Percentiles rank a stretch among this genome's conserved stretches.
phyloP scores from a whole-genome alignment of 1,139 yeast species.

The Saccharomycopsis phalli region DNA sequence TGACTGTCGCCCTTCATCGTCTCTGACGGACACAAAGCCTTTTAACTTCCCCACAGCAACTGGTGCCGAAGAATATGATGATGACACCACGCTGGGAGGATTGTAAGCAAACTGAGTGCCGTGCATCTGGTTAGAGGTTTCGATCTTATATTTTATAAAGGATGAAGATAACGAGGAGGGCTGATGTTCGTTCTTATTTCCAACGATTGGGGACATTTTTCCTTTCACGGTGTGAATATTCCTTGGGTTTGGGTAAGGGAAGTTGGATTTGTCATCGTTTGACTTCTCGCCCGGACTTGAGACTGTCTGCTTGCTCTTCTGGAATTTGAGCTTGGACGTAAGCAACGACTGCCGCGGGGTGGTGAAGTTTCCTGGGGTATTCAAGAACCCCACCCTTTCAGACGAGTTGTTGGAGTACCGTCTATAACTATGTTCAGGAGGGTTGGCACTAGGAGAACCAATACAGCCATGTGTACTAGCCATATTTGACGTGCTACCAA shows the following conservation, averaged over 20 bases:
- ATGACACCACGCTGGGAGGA: conserved; percentile 14
- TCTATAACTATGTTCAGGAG: conserved; percentile 18
- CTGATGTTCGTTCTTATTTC: background rate
- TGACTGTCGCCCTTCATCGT: background rate
- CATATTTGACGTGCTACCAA: conserved; percentile 6
- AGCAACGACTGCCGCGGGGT: conserved; percentile 22
- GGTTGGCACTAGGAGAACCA: conserved; percentile 19
- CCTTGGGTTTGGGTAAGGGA: conserved; percentile 21
- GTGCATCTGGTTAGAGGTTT: background rate
- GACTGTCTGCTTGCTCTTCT: conserved; percentile 26
- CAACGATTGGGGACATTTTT: conserved; percentile 8
- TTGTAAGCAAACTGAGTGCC: conserved; percentile 7
- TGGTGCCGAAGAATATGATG: conserved; percentile 14
- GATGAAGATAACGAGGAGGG: conserved; percentile 5
- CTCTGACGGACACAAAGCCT: conserved; percentile 11
- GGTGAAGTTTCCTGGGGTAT: conserved; percentile 19
- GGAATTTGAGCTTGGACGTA: conserved; percentile 23
- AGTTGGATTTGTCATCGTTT: conserved; percentile 15
- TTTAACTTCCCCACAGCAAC: conserved; percentile 13
- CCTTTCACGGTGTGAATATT: conserved; percentile 10
- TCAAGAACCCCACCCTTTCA: conserved; percentile 14
- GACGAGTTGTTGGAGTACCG: conserved; percentile 5
- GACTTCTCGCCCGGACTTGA: conserved; percentile 16
- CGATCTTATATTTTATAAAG: conserved; percentile 1
- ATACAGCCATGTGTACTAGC: background rate